These are phyloP conservation scores for Macrophomina phaseolina DNA, from an alignment of 2,329 filamentous ascomycete genomes.

Conservation along the genomic window DNA sequence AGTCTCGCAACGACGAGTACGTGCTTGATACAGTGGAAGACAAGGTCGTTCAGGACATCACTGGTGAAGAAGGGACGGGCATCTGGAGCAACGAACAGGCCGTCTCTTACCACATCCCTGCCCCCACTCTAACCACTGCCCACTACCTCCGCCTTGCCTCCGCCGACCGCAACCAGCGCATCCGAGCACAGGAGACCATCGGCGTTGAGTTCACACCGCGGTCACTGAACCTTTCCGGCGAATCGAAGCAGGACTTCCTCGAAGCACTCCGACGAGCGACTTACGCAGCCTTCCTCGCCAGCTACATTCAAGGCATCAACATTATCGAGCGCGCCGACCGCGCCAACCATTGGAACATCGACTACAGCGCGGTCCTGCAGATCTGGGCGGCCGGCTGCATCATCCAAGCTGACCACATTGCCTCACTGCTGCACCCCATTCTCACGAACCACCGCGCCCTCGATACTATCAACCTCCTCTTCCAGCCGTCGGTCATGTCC, in stretches of 20 bases:
- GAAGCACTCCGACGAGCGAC: constrained; percentile 66
- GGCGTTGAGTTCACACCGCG: constrained; percentile 49
- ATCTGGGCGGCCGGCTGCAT: constrained; percentile 76
- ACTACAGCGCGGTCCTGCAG: constrained; percentile 58
- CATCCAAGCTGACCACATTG: constrained; percentile 70
- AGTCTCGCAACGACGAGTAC: constrained; percentile 44
- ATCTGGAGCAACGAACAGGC: constrained; percentile 70
- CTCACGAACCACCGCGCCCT: constrained; percentile 45
- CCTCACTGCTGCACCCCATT: constrained; percentile 61
- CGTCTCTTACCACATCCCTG: constrained; percentile 65
- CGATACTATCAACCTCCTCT: constrained; percentile 54
- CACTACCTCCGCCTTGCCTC: constrained; percentile 70
- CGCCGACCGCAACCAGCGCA: constrained; percentile 63
- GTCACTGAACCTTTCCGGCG: constrained; percentile 35
- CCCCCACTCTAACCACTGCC: constrained; percentile 66
- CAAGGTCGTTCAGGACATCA: constrained; percentile 73
- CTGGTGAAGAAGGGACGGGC: constrained; percentile 70
- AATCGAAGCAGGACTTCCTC: constrained; percentile 54
- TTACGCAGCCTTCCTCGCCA: constrained; percentile 65
- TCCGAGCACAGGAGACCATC: constrained; percentile 56
- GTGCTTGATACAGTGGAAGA: constrained; percentile 69
- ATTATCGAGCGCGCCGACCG: constrained; percentile 65
- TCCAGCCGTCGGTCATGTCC: constrained; percentile 54
- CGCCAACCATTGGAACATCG: constrained; percentile 64
- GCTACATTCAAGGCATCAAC: constrained; percentile 70